Percentiles rank a stretch among this genome's conserved stretches.
Conservation (phyloP, 148 eudicot genomes). For the Camellia lanceoleosa region DNA sequence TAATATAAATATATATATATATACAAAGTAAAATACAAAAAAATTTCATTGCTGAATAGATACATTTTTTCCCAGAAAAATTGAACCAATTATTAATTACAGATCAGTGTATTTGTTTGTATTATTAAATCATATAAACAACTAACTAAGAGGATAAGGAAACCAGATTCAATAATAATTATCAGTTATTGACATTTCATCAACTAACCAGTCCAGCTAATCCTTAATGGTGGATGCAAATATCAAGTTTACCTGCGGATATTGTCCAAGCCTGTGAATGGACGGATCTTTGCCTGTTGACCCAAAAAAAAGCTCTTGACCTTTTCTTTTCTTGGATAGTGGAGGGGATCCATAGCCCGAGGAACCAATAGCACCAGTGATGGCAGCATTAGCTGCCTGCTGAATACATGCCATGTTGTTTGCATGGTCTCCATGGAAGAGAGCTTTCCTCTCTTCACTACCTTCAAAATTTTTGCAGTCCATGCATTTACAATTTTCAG, state of each 20-base stretch:
- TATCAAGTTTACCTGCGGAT: conserved; percentile 54
- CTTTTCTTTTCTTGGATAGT: conserved; percentile 67
- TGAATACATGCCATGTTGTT: conserved; percentile 69
- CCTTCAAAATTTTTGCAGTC: conserved; percentile 98
- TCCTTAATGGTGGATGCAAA: conserved; percentile 2
- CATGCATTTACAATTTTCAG: conserved; percentile 92
- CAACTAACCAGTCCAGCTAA: background rate
- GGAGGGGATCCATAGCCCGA: conserved; percentile 91
- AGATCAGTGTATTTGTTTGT: background rate
- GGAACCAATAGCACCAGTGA: conserved; percentile 94
- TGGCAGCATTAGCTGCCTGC: conserved; percentile 98
- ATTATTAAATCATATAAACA: background rate
- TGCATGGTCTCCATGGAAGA: conserved; percentile 91
- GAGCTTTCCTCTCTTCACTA: conserved; percentile 94
- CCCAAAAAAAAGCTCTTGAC: conserved; percentile 64
- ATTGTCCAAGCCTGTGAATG: conserved; percentile 46
- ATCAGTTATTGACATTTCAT: conserved; percentile 6
- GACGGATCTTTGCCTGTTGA: conserved; percentile 58
- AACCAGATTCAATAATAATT: conserved; percentile 14
- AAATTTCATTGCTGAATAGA: background rate
- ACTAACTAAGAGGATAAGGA: background rate
- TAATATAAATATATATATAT: too few relatives aligned
- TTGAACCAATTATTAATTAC: background rate
- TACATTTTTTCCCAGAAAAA: background rate
- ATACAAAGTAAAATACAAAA: background rate